Evolutionary conservation across 176 grass and related monocot genomes (phyloP), one percentile per base, ranked within the genome.

Genomic region (Puccinellia tenuiflora): DNA sequence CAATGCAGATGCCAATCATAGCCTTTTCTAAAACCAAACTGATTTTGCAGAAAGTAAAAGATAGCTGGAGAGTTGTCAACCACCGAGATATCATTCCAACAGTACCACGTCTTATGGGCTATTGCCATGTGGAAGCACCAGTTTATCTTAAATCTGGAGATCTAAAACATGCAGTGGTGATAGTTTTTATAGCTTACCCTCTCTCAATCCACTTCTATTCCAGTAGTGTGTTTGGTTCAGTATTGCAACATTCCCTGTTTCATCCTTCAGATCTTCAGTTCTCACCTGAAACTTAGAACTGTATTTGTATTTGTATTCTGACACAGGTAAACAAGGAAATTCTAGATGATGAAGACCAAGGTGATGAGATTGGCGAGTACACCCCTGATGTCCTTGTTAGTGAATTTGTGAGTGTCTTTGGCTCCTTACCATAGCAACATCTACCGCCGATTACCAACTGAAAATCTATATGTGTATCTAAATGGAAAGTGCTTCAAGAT

Each of bases 21-120:
- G 25, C 75, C 26, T 71, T 43, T 63, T 84, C 79, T 81, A 16
- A 68, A 51, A n/a, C 25, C 33, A 31, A 20, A 61, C 9, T 78
- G 77, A 61, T 56, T 85, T 87, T 88, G 76, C 85, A 98, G 95
- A 98, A 90, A 82, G 95, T 98, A 66, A 98, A 91, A 83, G 90
- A 98, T 88, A 98, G 95, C 68, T 98, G 95, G 95, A 92, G 95
- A 88, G 73, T 98, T 80, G 90, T 98, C 55, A 98, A 98, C 80
- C 92, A 98, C 61, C 86, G 92, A 86, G 96, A 95, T 88, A 98
- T 98, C 68, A 94, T 98, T 87, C 92, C 96, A 82, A 93, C 96
- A 28, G 96, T 98, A 6, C 96, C 92, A 78, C 96, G 92, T 77
- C 90, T 95, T 72, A 95, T 98, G 96, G 96, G 96, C 34, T 98